A percentile compares a stretch with the other conserved stretches of the same genome.
Conservation (phyloP, 2,329 filamentous ascomycete genomes). For the Teratosphaeria zuluensis region DNA sequence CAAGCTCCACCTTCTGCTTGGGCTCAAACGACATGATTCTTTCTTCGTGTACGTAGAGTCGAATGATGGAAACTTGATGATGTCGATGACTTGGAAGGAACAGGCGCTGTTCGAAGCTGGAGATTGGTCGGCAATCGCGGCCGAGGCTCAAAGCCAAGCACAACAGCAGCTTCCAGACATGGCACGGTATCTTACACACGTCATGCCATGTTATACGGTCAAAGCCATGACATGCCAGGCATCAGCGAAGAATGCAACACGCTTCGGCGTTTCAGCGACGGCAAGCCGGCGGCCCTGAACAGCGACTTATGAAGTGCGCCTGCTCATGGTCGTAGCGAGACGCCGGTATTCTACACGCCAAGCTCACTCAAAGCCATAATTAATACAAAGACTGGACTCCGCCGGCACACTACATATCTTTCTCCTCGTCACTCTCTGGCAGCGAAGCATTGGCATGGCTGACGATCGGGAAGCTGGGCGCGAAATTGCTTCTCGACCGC, state of each 20-base stretch:
- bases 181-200: no score
- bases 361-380: neutral
- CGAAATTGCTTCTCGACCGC: slow-evolving; percentile 17
- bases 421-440: slow-evolving; percentile 7
- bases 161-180: no score
- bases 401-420: slow-evolving; percentile 1
- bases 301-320: no score
- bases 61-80: neutral
- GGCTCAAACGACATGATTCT: slow-evolving; percentile 55
- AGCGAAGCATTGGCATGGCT: slow-evolving; percentile 5
- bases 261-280: no score
- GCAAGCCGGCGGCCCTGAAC: no score
- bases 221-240: no score
- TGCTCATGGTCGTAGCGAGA: no score
- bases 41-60: neutral
- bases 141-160: no score
- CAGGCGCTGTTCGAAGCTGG: neutral
- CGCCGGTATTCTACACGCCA: neutral
- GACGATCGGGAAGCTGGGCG: slow-evolving; percentile 7
- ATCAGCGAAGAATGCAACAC: no score
- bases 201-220: no score
- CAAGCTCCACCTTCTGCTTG: slow-evolving; percentile 63
- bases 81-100: neutral
- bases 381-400: neutral
- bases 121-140: neutral